Evolutionary conservation across 2,329 filamentous ascomycete species (phyloP), one percentile per base, ranked within the genome.

Genomic region (Arachnomyces sp.): DNA sequence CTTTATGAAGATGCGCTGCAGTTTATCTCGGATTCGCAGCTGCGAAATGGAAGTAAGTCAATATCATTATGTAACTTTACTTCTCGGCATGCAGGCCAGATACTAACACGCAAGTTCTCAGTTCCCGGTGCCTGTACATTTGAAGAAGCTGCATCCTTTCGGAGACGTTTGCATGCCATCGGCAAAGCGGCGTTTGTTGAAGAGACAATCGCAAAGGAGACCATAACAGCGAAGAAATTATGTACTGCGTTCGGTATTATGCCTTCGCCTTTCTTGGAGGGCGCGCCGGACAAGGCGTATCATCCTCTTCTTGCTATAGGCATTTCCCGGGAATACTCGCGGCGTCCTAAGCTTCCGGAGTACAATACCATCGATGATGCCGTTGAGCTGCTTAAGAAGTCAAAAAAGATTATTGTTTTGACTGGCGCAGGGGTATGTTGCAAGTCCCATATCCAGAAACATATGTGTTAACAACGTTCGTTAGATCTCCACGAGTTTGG

Each of bases 341-440:
- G 86, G 64, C 80, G 90, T 36, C 78, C 80, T 48, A 94, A 95
- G 61, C 71, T 96, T 37, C 60, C 72, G 15, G 71, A 82, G 45
- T 89, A 86, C 73, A 95, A 95, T 67, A 81, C 82, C 1, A 73
- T 96, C 38, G 84, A 93, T 48, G 88, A 98, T 64, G 92, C 86
- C 3, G 88, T 92, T 7, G 66, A 73, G 11, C 71, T 98, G 37
- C 74, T 98, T 32, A 72, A 78, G 51, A 75, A 76, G 44, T 79
- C 82, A 42, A 77, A 77, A 51, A 94, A 95, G 61, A 89, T 98
- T 60, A 78, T 98, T 55, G 84, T 96, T 49, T 77, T 98, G 50
- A 96, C 92, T 1, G 92, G 92, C 38, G 92, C 92, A 13, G 92
- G 92, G 50, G 68, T 72, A 64, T 49, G 68, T 55, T 17, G 31